Evolutionary conservation across 2,329 filamentous ascomycete species (phyloP).

Genomic region (Xylaria sp.): DNA sequence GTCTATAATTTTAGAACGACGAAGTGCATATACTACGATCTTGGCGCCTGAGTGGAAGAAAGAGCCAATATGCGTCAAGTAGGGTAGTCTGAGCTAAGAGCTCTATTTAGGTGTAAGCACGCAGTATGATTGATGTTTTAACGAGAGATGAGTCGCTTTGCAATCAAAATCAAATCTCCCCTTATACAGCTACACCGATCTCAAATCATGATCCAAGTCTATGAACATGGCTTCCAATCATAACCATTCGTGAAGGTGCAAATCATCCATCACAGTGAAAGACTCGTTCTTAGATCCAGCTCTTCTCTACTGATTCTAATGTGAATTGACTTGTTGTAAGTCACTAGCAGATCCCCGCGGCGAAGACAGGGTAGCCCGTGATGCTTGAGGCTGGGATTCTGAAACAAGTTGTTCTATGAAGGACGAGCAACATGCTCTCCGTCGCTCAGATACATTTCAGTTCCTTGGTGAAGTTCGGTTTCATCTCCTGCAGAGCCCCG

Average conservation of each 20-base stretch:
- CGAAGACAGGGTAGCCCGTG: not conserved
- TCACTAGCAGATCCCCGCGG: not conserved
- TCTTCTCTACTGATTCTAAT: not conserved
- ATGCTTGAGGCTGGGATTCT: not conserved
- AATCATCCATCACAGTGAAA: not conserved
- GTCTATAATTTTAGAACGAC: slow-evolving; percentile 92
- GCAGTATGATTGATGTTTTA: slow-evolving; percentile 29
- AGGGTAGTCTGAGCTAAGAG: slow-evolving; percentile 11
- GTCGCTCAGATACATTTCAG: slow-evolving; percentile 11
- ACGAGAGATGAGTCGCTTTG: slow-evolving; percentile 29
- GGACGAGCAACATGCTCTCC: slow-evolving; percentile 7
- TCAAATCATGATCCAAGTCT: not conserved
- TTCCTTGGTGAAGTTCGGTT: slow-evolving; percentile 10
- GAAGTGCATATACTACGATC: slow-evolving; percentile 85
- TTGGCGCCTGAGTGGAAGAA: slow-evolving; percentile 53
- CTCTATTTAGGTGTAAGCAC: slow-evolving; percentile 11
- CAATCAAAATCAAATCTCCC: slow-evolving; percentile 11
- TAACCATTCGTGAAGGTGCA: not conserved
- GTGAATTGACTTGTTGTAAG: not conserved
- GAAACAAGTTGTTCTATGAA: not conserved
- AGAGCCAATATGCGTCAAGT: not conserved
- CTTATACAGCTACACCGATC: not conserved
- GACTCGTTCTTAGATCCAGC: not conserved
- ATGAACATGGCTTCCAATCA: not conserved
- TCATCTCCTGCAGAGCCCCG: not conserved